Evolutionary conservation across 164 flowering plant genomes (phyloP), one percentile per base, ranked within the genome.

Genomic region (Buxus sempervirens): DNA sequence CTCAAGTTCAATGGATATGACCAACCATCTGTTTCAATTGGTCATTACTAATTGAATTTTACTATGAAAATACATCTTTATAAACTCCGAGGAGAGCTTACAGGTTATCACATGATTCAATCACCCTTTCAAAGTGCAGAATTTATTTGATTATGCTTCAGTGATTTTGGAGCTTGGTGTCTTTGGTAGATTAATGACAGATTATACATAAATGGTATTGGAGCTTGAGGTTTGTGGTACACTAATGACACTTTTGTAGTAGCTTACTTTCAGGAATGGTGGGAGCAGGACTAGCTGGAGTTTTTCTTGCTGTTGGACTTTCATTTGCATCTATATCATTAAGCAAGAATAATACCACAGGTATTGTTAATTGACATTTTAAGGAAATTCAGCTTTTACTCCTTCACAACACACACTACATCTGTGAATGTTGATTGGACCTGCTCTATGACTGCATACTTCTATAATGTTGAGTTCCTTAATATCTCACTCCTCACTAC

Each of bases 181-280:
- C 48, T 57, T 9, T 70, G 42, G 7, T 21, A 56, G 18, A 13
- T 51, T 36, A 26, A 28, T 70, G 53, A n/a, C 62, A 54, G 24
- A 51, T 18, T 65, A 14, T n/a, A n/a, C n/a, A n/a, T n/a, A n/a
- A n/a, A n/a, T n/a, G n/a, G n/a, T n/a, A n/a, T n/a, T 69, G 57
- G 66, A 41, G 59, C 48, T 51, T 59, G 21, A 67, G 48, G 24
- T 59, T 75, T 74, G 54, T 76, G 61, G 68, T 70, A 58, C 79
- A 70, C 82, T 86, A 76, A 81, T 86, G 79, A 84, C 82, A 79
- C 75, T 75, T 77, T 12, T 72, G 49, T 76, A 81, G 80, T 87
- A 82, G 86, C 75, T 77, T 76, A 67, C 70, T 88, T 81, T 82
- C 97, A 92, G 97, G 92, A 65, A 62, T 85, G 69, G 74, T 85